Base-by-base conservation (phyloP, 176 grass and related monocot species). In the Chloris gayana region DNA sequence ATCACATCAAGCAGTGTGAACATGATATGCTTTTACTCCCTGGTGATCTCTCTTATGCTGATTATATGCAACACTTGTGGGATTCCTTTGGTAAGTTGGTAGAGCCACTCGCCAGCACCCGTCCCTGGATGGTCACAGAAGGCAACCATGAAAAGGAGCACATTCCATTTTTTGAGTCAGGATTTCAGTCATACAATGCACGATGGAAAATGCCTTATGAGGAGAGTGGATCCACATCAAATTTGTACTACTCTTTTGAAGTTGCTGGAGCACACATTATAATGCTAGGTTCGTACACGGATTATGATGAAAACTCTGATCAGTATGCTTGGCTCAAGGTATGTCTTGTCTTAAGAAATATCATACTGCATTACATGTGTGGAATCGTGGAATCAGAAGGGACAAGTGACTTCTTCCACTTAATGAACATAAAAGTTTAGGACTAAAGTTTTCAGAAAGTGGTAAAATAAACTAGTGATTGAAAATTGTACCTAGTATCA, bases 261-360 rank as follows among this genome's bases (percentile, higher is more conserved):
- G 84, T 84, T 64, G 72, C 85, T 24, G 84, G 92, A n/a, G 86
- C 79, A 53, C 95, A 98, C 88, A 79, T 81, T 79, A 83, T 98
- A 47, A 93, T 98, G 95, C 82, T 98, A 72, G 95, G 95, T 81
- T 98, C 95, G 29, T 98, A 98, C 82, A 98, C 92, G 45, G 95
- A 98, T 84, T 98, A 91, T 88, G 92, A 95, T 63, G 88, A 98
- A 44, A 69, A 68, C 41, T 98, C 95, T 44, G 92, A 93, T 81
- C 95, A 98, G 68, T 98, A 98, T 86, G 76, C 84, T 85, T 98
- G 95, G 95, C 88, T 98, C 13, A 98, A 95, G 95, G 95, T 97
- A 68, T 59, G 53, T 67, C 27, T 60, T 44, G 51, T 56, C 27
- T 87, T 77, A 61, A 56, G 41, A 80, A 38, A 81, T 51, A 5